Evolutionary conservation across 768 basidiomycete genomes (phyloP).

Genomic region (Russula sp.): DNA sequence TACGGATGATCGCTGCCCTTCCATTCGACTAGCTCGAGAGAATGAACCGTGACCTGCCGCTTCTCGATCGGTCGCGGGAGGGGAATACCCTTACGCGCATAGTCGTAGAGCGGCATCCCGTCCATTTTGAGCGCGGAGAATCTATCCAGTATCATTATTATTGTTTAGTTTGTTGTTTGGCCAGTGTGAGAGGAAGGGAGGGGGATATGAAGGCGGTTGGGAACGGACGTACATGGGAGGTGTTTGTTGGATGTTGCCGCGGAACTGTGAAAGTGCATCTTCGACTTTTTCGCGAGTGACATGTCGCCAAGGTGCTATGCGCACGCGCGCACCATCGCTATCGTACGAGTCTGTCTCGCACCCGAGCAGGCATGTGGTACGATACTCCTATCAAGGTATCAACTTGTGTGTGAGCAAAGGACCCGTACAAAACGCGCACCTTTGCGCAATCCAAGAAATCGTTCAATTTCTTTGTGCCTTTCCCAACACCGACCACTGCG

Average conservation of each 20-base stretch:
- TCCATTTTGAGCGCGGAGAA: constrained; percentile 99
- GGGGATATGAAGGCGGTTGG: neutral
- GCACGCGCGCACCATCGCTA: constrained; percentile 78
- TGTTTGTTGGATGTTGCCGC: constrained; percentile 83
- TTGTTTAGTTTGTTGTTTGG: neutral
- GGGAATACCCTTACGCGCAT: constrained; percentile 86
- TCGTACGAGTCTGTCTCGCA: constrained; percentile 96
- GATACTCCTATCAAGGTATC: constrained; percentile 66
- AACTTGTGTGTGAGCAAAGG: neutral
- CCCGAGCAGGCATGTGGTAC: constrained; percentile 85
- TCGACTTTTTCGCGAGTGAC: constrained; percentile 78
- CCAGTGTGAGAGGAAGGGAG: neutral
- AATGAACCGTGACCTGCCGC: constrained; percentile 77
- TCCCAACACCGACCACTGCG: constrained; percentile 83
- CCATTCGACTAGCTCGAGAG: constrained; percentile 77
- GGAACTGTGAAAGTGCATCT: constrained; percentile 62
- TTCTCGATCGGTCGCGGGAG: constrained; percentile 93
- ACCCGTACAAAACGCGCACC: constrained; percentile 43
- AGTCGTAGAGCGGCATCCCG: constrained; percentile 91
- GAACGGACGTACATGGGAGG: constrained; percentile 75
- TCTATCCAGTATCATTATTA: constrained; percentile 41
- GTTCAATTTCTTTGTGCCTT: constrained; percentile 82
- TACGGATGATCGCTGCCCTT: constrained; percentile 71
- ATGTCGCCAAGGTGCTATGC: constrained; percentile 75
- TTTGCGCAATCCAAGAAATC: constrained; percentile 88